Conservation (phyloP, 352 stramenopile genomes). For the Globisporangium apiculatum region DNA sequence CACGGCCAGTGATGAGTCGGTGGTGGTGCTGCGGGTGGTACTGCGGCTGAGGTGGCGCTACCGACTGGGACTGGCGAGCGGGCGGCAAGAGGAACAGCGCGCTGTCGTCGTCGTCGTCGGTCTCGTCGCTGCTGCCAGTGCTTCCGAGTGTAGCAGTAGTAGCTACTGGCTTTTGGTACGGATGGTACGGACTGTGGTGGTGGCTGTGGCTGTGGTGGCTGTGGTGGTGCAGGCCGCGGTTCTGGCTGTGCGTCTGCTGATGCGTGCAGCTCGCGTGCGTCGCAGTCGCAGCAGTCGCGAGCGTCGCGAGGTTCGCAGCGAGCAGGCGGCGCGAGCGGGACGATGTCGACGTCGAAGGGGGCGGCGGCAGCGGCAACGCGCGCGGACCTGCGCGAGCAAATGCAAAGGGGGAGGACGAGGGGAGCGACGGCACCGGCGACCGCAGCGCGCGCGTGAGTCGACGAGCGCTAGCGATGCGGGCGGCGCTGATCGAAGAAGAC, state of each 20-base stretch:
- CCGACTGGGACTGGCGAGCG: not conserved
- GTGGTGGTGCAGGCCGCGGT: conserved; percentile 6
- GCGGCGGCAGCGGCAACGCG: not conserved
- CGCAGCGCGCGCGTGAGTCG: too few relatives aligned
- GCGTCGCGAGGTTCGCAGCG: conserved; percentile 11
- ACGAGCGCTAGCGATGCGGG: too few relatives aligned
- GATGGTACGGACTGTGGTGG: conserved; percentile 12
- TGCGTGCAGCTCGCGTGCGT: not conserved
- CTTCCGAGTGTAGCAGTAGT: not conserved
- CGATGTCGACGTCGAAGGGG: not conserved
- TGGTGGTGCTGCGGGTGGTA: conserved; percentile 17
- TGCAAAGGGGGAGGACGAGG: too few relatives aligned
- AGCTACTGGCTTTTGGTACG: conserved; percentile 9
- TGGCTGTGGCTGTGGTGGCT: not conserved
- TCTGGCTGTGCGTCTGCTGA: not conserved
- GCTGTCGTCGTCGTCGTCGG: conserved; percentile 3
- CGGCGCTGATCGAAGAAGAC: too few relatives aligned
- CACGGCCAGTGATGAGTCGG: conserved; percentile 8
- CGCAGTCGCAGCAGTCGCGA: conserved; percentile 7
- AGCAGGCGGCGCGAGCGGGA: conserved; percentile 2
- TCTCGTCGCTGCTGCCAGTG: not conserved
- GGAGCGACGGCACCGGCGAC: too few relatives aligned
- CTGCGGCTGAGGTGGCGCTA: conserved; percentile 1
- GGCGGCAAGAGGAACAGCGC: conserved; percentile 1
- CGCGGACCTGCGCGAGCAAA: not conserved